Evolutionary conservation across 257 asterid genomes (phyloP), one percentile per base, ranked within the genome.

Genomic region (Vinca minor): DNA sequence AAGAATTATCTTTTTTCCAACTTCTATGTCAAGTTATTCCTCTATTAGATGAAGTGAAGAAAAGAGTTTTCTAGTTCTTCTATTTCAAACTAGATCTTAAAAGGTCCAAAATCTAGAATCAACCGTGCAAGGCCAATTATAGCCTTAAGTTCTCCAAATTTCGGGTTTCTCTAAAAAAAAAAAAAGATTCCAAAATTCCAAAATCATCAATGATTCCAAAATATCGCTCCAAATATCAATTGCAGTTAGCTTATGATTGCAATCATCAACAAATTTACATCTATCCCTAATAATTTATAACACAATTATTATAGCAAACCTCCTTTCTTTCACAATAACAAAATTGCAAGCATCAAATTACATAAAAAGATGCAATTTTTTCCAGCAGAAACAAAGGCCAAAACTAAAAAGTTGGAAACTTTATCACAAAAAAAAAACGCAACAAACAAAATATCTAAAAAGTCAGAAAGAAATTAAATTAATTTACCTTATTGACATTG

Each of bases 401-500:
- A 5, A 54, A 15, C 62, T 1, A 26, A 28, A 26, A 54, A 54
- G 42, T 21, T 31, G 42, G 25, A 56, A 56, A 17, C 2, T 55
- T 55, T 17, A 31, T 8, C 38, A 14, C 9, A 29, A 31, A 55
- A 15, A 14, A 55, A 23, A 29, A 15, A 29, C 21, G 13, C 60
- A 29, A 55, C 2, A 29, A 15, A 14, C 4, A 55, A 28, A 26
- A 65, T 50, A 41, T 21, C 53, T 46, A 23, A 34, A 20, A 18
- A 41, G 17, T n/a, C 45, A 29, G 53, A 29, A 4, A 6, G 2
- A 47, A 52, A 64, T 38, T 21, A 14, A 39, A 38, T 34, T 15
- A 1, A 11, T 13, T 11, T 78, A 91, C 98, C 98, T 83, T 88
- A 64, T 86, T 91, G 55, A 91, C 61, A 67, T 74, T 64, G 64